phyloP scores from a whole-genome alignment of 306 rosid species.

The barrel medic (Medicago truncatula) region MtrunA17r5.0-ANR NC_053045.1:4411001-4411500 shows the following conservation, averaged over 20 bases:
- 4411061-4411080: constrained; percentile 84
- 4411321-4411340: background rate
- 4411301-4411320: background rate
- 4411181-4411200: constrained; percentile 24
- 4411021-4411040: constrained; percentile 93
- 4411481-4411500: constrained; percentile 19
- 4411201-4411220: background rate
- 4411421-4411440: background rate
- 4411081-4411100: constrained; percentile 91
- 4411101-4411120: constrained; percentile 88
- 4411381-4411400: constrained; percentile 6
- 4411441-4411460: background rate
- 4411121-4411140: constrained; percentile 57
- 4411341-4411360: background rate
- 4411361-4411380: constrained; percentile 3
- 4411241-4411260: constrained; percentile 27
- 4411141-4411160: constrained; percentile 32
- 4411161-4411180: constrained; percentile 23
- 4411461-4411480: background rate
- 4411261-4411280: constrained; percentile 1
- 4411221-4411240: constrained; percentile 11
- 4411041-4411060: constrained; percentile 82
- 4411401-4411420: background rate
- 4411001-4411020: constrained; percentile 95
- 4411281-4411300: constrained; percentile 2